Evolutionary conservation across 352 stramenopile species (phyloP), one percentile per base, ranked within the genome.

Genomic region (Albugo candida): DNA sequence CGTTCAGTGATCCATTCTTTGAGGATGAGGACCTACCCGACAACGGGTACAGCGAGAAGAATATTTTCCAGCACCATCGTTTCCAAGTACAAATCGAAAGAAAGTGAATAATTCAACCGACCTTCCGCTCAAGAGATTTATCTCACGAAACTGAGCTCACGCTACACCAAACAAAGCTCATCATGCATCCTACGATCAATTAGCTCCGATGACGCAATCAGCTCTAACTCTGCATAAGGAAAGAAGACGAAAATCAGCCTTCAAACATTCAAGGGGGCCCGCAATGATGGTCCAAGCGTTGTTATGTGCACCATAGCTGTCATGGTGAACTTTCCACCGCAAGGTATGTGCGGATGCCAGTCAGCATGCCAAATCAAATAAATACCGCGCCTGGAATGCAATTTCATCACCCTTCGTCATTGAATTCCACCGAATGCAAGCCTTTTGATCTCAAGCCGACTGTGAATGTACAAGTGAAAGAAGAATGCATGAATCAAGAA

Each of bases 281-380:
- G n/a, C 61, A 60, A 83, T 85, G 70, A 79, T 83, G 69, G 72
- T 59, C 77, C 77, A 17, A 66, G 72, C 19, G 85, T 88, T 47
- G 75, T 88, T 64, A 83, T 86, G 73, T 85, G 84, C 47, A 58
- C 68, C 17, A 70, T 81, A 65, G 57, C 58, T 3, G 42, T 47
- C 11, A 73, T 80, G 64, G 58, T 58, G 65, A 51, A 24, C 20
- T 24, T 43, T 8, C 17, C 38, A 24, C 20, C 38, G 38, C 17
- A 43, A 24, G 3, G 38, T 8, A 10, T 24, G 20, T 3, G 8
- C 3, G 3, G 38, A 65, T 76, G 56, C 61, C 63, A n/a, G 65
- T 81, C 55, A 58, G 59, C 2, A 57, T 63, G 48, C 47, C 27
- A 35, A 47, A 45, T 20, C 36, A 36, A 18, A 58, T 57, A 44